A percentile compares a stretch with the other conserved stretches of the same genome.
Evolutionary conservation across 306 rosid species (phyloP).

Genomic region (Sindora glabra): DNA sequence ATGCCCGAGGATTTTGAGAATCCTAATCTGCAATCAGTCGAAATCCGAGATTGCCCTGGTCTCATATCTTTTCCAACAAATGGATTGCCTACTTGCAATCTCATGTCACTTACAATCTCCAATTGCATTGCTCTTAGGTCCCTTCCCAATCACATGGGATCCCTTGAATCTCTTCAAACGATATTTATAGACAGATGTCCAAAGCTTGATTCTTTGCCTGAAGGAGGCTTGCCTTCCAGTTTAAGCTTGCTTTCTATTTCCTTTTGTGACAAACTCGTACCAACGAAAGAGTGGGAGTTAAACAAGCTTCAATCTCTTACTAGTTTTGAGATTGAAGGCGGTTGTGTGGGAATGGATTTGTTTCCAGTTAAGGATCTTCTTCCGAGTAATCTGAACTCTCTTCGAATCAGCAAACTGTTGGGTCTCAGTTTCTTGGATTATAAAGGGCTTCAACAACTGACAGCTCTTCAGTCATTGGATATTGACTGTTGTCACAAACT

Average conservation of each 20-base stretch:
- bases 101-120: no score
- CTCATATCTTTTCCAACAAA: no score
- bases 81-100: no score
- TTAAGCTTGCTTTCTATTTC: background rate
- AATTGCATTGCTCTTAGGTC: no score
- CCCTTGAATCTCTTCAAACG: no score
- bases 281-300: background rate
- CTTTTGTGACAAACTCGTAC: background rate
- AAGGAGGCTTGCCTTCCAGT: background rate
- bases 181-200: no score
- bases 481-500: no score
- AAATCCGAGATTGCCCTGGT: background rate
- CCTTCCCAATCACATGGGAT: no score
- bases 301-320: background rate
- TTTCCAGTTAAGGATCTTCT: background rate
- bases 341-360: background rate
- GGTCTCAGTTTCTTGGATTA: background rate
- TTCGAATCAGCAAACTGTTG: background rate
- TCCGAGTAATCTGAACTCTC: background rate
- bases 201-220: background rate
- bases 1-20: background rate
- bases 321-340: background rate
- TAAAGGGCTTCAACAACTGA: no score
- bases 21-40: background rate
- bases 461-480: no score